Conservation (phyloP, 352 stramenopile genomes). For the Globisporangium megalacanthum region DNA sequence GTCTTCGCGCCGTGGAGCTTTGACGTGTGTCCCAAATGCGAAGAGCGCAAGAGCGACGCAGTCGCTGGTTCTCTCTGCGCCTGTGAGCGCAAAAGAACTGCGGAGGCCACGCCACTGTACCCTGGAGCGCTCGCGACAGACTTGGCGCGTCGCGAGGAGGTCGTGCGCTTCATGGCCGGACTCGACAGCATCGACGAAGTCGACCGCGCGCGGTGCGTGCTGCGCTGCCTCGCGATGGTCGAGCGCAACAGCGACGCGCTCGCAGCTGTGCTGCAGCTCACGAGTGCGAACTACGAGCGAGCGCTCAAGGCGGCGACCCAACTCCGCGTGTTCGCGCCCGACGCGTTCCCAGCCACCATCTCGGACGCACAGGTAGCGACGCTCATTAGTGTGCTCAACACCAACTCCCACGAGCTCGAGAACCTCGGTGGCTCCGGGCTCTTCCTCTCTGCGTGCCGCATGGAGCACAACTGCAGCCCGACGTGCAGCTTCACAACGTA, state of each 20-base stretch:
- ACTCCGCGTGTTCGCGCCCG: constrained; percentile 36
- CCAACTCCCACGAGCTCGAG: constrained; percentile 70
- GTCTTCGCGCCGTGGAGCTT: constrained; percentile 66
- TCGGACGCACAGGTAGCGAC: constrained; percentile 52
- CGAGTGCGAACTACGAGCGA: constrained; percentile 38
- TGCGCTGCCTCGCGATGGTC: constrained; percentile 62
- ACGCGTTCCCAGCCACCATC: constrained; percentile 52
- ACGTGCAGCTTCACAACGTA: constrained; percentile 78
- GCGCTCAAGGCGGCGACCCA: constrained; percentile 32
- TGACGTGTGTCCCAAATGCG: constrained; percentile 49
- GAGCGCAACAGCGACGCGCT: constrained; percentile 40
- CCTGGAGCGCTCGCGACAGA: constrained; percentile 33
- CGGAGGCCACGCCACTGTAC: constrained; percentile 27
- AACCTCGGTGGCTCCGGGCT: constrained; percentile 64
- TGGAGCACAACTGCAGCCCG: constrained; percentile 67
- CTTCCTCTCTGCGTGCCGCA: constrained; percentile 65
- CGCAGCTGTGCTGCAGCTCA: constrained; percentile 36
- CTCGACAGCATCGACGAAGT: constrained; percentile 64
- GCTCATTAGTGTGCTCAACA: constrained; percentile 70
- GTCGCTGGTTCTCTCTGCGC: constrained; percentile 11
- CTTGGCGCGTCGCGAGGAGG: constrained; percentile 34
- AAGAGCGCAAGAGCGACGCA: constrained; percentile 27
- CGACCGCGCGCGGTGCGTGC: constrained; percentile 62
- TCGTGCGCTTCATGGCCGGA: constrained; percentile 48
- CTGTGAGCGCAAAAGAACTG: constrained; percentile 34